phyloP scores from a whole-genome alignment of 805 yeast species.

The Ascoidea tarda region DNA sequence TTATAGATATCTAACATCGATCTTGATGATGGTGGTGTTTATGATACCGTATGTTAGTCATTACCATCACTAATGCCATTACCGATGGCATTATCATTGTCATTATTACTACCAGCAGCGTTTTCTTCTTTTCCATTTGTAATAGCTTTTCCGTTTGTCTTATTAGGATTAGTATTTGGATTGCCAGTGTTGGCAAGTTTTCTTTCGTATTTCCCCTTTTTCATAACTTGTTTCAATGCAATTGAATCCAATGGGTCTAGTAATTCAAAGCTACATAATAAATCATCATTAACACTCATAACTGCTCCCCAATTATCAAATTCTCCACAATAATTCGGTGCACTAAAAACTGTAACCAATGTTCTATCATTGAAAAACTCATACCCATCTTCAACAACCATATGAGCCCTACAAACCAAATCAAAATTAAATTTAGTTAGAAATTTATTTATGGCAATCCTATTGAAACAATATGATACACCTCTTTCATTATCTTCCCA shows the following conservation, averaged over 20 bases:
- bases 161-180: too few species aligned
- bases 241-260: slow-evolving; percentile 35
- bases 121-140: not conserved
- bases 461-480: slow-evolving; percentile 66
- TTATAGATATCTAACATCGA: too few species aligned
- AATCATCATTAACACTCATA: slow-evolving; percentile 53
- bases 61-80: too few species aligned
- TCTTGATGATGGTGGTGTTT: too few species aligned
- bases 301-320: slow-evolving; percentile 72
- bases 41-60: too few species aligned
- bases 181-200: not conserved
- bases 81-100: slow-evolving; percentile 23
- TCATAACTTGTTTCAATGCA: slow-evolving; percentile 66
- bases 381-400: slow-evolving; percentile 85
- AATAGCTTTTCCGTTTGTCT: too few species aligned
- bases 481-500: slow-evolving; percentile 83
- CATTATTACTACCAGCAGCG: slow-evolving; percentile 30
- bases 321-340: slow-evolving; percentile 78
- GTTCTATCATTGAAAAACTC: slow-evolving; percentile 66
- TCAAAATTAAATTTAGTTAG: slow-evolving; percentile 60
- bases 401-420: slow-evolving; percentile 69
- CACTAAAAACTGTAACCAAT: slow-evolving; percentile 67
- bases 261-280: slow-evolving; percentile 61
- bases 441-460: slow-evolving; percentile 58
- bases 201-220: slow-evolving; percentile 44